Conservation (phyloP, 371 early-diverging fungal species). For the Mortierella sp. region DNA sequence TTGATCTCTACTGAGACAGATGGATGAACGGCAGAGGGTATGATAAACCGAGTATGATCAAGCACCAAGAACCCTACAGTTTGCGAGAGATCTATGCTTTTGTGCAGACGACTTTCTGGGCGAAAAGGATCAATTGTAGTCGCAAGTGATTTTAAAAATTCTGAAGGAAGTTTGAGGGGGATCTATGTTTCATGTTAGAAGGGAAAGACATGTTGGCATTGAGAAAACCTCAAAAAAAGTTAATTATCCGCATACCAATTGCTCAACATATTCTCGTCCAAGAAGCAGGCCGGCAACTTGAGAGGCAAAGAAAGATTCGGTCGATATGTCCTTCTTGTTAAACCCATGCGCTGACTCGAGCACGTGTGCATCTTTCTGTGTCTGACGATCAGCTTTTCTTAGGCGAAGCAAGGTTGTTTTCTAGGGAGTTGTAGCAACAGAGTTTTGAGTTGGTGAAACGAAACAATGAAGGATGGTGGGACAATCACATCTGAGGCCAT, state of each 20-base stretch:
- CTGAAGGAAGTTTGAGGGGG: constrained; percentile 20
- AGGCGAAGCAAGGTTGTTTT: constrained; percentile 38
- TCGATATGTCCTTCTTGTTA: constrained; percentile 19
- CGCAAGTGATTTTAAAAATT: constrained; percentile 28
- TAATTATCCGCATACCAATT: constrained; percentile 22
- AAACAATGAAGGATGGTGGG: neutral
- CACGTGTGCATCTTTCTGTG: neutral
- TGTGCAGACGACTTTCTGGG: constrained; percentile 36
- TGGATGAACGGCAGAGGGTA: constrained; percentile 7
- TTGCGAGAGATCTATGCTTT: constrained; percentile 37
- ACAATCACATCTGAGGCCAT: neutral
- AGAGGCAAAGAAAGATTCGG: constrained; percentile 25
- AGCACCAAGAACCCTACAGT: constrained; percentile 33
- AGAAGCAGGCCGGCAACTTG: constrained; percentile 33
- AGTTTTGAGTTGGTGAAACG: neutral
- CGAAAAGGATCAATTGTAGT: constrained; percentile 23
- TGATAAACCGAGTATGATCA: constrained; percentile 45
- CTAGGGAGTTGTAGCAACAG: constrained; percentile 9
- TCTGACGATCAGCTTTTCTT: constrained; percentile 30
- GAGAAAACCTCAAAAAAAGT: neutral
- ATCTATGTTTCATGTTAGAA: constrained; percentile 14
- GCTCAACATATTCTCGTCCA: constrained; percentile 45
- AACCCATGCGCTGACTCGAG: neutral
- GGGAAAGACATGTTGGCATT: neutral
- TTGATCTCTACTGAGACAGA: constrained; percentile 43